phyloP scores from a whole-genome alignment of 441 rosid species.

The Arabidopsis hybrid region DNA sequence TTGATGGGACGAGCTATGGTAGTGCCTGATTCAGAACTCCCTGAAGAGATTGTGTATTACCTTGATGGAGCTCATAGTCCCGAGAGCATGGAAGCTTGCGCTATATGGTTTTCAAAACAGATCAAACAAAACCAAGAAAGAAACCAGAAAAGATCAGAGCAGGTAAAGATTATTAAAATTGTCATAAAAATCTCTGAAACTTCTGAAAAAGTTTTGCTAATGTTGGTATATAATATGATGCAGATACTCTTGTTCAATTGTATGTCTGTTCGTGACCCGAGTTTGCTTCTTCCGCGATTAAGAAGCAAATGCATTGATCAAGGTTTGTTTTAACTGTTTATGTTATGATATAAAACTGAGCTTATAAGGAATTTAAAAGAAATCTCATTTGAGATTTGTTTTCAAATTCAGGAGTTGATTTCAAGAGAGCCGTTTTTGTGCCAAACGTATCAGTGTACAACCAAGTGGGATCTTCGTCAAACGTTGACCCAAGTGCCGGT shows the following conservation, averaged over 20 bases:
- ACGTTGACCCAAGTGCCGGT: constrained; percentile 55
- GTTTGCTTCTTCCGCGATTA: constrained; percentile 80
- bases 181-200: neutral
- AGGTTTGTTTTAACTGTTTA: constrained; percentile 54
- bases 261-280: constrained; percentile 95
- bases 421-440: constrained; percentile 88
- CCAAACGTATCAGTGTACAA: constrained; percentile 80
- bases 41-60: constrained; percentile 76
- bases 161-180: constrained; percentile 46
- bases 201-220: neutral
- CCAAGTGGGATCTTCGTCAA: constrained; percentile 76
- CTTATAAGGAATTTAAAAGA: neutral
- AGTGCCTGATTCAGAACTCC: constrained; percentile 63
- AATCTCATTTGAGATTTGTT: neutral
- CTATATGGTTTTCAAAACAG: constrained; percentile 79
- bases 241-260: constrained; percentile 95
- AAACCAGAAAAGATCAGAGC: constrained; percentile 52
- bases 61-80: constrained; percentile 99
- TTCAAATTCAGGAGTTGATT: constrained; percentile 64
- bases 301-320: constrained; percentile 70
- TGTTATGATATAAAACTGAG: neutral
- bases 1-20: constrained; percentile 90
- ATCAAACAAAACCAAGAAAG: constrained; percentile 39
- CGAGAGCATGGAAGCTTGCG: constrained; percentile 93
- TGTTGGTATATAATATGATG: constrained; percentile 27